These are phyloP conservation scores for Mycena maculata DNA, from an alignment of 768 basidiomycete genomes.

Conservation along the genomic window DNA sequence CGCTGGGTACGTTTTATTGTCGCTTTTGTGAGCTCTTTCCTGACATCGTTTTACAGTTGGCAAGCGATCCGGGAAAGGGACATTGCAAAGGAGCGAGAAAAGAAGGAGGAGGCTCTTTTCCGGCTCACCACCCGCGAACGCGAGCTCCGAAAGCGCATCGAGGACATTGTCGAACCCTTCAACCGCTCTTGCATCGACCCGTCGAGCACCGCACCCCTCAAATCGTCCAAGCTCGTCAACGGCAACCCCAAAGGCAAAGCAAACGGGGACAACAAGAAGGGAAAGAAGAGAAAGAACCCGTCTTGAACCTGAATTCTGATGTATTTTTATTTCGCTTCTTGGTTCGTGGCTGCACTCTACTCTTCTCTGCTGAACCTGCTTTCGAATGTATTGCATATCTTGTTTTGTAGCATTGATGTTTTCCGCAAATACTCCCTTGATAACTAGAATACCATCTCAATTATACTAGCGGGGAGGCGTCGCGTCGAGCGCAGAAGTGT, in stretches of 20 bases:
- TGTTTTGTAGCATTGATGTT: constrained; percentile 30
- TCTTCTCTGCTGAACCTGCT: constrained; percentile 22
- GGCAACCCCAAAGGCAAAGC: constrained; percentile 58
- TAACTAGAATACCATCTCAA: too few relatives aligned
- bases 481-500: too few relatives aligned
- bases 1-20: constrained; percentile 65
- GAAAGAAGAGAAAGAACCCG: constrained; percentile 66
- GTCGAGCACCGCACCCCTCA: constrained; percentile 47
- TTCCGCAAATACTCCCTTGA: too few relatives aligned
- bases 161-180: constrained; percentile 73
- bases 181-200: constrained; percentile 49
- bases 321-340: constrained; percentile 42
- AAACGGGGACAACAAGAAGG: constrained; percentile 64
- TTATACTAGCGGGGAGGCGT: too few relatives aligned
- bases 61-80: constrained; percentile 81
- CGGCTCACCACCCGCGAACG: constrained; percentile 81
- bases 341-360: constrained; percentile 26
- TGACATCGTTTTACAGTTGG: constrained; percentile 63
- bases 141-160: constrained; percentile 81
- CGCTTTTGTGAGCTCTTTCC: constrained; percentile 17
- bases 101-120: constrained; percentile 72
- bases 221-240: constrained; percentile 56
- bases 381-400: constrained; percentile 36
- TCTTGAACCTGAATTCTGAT: constrained; percentile 38
- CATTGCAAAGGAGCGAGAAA: constrained; percentile 79